Evolutionary conservation across 768 basidiomycete species (phyloP), one percentile per base, ranked within the genome.

Genomic region (Amanita inopinata): DNA sequence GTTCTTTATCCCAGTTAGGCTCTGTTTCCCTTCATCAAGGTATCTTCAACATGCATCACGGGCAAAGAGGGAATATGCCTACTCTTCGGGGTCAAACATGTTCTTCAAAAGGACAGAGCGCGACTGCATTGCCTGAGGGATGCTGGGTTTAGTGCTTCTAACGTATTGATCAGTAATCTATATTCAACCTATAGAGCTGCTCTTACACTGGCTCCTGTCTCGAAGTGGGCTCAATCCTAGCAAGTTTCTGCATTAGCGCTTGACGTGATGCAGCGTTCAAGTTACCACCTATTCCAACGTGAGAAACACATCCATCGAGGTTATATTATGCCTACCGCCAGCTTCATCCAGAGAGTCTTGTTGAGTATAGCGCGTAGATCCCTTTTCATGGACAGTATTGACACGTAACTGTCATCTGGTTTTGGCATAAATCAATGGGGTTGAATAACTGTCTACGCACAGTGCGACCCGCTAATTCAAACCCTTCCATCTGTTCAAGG

Each of bases 231-330:
- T 89, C 86, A 65, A 80, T 87, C 71, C 96, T 90, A 62, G 96
- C 92, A 76, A 99, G 88, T 80, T 98, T 99, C 69, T 93, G 90
- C 96, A 99, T 99, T 71, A 99, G 89, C 63, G 91, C 89, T 73
- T 96, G 92, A 67, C 96, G 88, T 59, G 91, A 90, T 57, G 87
- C 88, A 72, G 88, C 88, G 71, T 96, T 96, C 73, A 96, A 78
- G 76, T 90, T 90, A 87, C 87, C 88, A 64, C 86, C 90, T 93
- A 57, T 1, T 33, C 46, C 14, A 25, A 33, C 25, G 28, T 38
- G 38, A 32, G 24, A 11, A 20, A 39, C 42, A n/a, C 14, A 22
- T 17, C 7, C 23, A 19, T 10, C n/a, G 18, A 45, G 10, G 12
- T 24, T 12, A 31, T 32, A 11, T 8, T 11, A 33, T 9, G 36